Evolutionary conservation across 2,329 filamentous ascomycete species (phyloP).

Genomic region (Thelonectria olida): DNA sequence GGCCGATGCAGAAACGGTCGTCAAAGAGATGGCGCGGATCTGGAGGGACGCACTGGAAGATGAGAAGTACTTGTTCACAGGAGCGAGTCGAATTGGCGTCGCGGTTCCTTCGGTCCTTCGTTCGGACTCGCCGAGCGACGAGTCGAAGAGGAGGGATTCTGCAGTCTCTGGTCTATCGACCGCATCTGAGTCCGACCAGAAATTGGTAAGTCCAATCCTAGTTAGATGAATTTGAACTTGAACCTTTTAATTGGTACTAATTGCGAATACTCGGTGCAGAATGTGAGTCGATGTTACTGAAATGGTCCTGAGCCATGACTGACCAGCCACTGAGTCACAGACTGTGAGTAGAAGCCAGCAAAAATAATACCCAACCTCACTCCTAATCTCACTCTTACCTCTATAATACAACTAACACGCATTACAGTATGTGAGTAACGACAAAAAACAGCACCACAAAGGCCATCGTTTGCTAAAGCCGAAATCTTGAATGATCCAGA

Average conservation of each 20-base stretch:
- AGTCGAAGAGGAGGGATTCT: neutral
- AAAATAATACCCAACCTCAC: neutral
- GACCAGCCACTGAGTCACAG: neutral
- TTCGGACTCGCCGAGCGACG: neutral
- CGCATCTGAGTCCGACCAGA: neutral
- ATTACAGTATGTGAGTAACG: conserved; percentile 1
- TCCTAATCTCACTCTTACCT: neutral
- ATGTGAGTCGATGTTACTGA: neutral
- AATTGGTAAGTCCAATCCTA: conserved; percentile 6
- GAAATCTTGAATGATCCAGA: neutral
- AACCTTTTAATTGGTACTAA: neutral
- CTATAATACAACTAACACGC: neutral
- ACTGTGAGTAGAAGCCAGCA: neutral
- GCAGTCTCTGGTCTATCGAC: neutral
- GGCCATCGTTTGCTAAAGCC: neutral
- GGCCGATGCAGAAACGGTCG: conserved; percentile 6
- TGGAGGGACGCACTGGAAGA: neutral
- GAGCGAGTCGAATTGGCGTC: neutral
- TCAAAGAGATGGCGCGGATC: neutral
- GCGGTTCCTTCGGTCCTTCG: neutral
- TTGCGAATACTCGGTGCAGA: neutral
- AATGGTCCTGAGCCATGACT: neutral
- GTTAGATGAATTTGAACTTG: neutral
- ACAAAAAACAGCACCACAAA: neutral
- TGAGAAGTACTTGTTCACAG: conserved; percentile 16